Conservation (phyloP, 163 green algal genomes). For the Volvox carteri region DNA sequence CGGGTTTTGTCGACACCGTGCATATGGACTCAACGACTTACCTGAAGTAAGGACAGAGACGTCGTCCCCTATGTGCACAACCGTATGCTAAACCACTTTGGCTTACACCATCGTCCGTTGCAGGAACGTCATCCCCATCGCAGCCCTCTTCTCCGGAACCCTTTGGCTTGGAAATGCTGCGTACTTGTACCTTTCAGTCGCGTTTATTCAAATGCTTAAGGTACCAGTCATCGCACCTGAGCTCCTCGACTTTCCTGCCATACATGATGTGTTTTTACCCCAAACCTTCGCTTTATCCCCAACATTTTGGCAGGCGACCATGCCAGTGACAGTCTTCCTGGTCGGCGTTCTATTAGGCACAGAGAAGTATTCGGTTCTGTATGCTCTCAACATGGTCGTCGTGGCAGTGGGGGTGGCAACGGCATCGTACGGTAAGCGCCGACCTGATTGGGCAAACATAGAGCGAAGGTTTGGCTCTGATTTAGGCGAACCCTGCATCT, state of each 20-base stretch:
- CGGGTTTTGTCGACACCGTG: slow-evolving; percentile 70
- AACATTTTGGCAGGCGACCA: slow-evolving; percentile 76
- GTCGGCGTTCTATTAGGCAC: slow-evolving; percentile 74
- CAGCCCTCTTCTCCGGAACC: slow-evolving; percentile 82
- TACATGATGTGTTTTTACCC: not conserved
- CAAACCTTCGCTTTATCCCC: too few species aligned
- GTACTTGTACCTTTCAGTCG: slow-evolving; percentile 90
- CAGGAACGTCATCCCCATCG: slow-evolving; percentile 88
- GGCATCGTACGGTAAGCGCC: slow-evolving; percentile 79
- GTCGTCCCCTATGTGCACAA: not conserved
- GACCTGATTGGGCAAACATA: too few species aligned
- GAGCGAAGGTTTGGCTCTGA: too few species aligned
- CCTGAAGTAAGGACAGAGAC: slow-evolving; percentile 72
- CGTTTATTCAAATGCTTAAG: slow-evolving; percentile 96
- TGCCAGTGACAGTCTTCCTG: slow-evolving; percentile 86
- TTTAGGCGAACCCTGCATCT: too few species aligned
- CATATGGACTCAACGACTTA: slow-evolving; percentile 81
- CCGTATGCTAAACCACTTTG: not conserved
- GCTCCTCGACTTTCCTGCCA: not conserved
- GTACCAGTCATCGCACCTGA: slow-evolving; percentile 26
- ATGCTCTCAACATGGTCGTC: slow-evolving; percentile 82
- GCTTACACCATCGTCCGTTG: not conserved
- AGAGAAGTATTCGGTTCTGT: slow-evolving; percentile 73
- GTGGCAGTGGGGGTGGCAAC: slow-evolving; percentile 82
- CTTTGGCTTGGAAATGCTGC: slow-evolving; percentile 92